Percentiles rank a stretch among this genome's conserved stretches.
Evolutionary conservation across 208 protist species (phyloP).

Genomic region (Trypanosoma conorhini): DNA sequence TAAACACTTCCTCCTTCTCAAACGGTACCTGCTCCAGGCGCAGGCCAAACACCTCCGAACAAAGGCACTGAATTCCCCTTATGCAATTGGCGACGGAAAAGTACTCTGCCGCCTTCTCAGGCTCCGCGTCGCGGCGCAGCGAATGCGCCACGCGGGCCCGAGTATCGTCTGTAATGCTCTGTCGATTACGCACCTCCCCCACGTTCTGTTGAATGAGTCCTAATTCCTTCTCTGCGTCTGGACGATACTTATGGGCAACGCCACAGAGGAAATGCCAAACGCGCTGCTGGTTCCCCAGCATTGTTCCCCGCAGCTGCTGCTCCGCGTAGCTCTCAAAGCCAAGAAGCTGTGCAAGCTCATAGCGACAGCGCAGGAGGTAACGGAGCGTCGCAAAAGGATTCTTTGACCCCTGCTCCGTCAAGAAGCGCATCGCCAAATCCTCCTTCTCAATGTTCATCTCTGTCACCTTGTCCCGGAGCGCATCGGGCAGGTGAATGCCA

Average conservation of each 20-base stretch:
- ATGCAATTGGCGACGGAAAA: slow-evolving; percentile 92
- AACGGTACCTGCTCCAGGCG: slow-evolving; percentile 77
- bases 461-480: slow-evolving; percentile 67
- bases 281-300: slow-evolving; percentile 86
- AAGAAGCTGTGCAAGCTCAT: slow-evolving; percentile 79
- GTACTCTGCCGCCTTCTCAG: slow-evolving; percentile 70
- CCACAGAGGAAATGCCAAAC: slow-evolving; percentile 92
- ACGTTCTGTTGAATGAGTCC: slow-evolving; percentile 69
- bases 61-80: slow-evolving; percentile 89
- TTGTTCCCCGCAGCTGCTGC: slow-evolving; percentile 90
- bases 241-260: slow-evolving; percentile 81
- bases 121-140: slow-evolving; percentile 71
- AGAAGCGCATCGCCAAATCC: slow-evolving; percentile 79
- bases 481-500: slow-evolving; percentile 87
- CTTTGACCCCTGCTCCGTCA: slow-evolving; percentile 65
- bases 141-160: slow-evolving; percentile 73
- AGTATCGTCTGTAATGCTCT: slow-evolving; percentile 81
- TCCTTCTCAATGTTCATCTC: slow-evolving; percentile 92
- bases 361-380: slow-evolving; percentile 78
- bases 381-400: slow-evolving; percentile 83
- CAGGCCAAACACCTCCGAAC: slow-evolving; percentile 90
- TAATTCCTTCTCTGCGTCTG: slow-evolving; percentile 79
- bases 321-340: slow-evolving; percentile 90
- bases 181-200: slow-evolving; percentile 76
- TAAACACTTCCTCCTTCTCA: slow-evolving; percentile 76